Base-by-base conservation (phyloP, 352 stramenopile species). In the Pythium aristosporum region DNA sequence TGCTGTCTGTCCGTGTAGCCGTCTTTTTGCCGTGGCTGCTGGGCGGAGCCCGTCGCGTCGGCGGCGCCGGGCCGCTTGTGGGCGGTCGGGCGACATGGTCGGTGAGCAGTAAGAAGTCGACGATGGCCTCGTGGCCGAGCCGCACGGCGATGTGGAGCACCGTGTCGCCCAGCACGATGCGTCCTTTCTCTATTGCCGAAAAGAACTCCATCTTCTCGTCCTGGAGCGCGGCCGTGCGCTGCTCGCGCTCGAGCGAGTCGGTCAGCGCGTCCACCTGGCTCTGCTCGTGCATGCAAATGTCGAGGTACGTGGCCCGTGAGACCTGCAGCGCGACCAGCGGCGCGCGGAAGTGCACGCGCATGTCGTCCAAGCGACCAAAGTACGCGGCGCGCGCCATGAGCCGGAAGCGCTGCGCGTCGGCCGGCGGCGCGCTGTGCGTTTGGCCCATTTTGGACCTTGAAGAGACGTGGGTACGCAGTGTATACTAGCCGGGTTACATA, bases 191-290 rank as follows among this genome's bases (percentile, higher is more conserved):
- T 1, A 92, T 63, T 0, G 82, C 85, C 2, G 71, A 65, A 41
- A 89, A 91, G 61, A 94, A 87, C 57, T 89, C 76, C 76, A 89
- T 89, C 30, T 90, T 89, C 67, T 94, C 82, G 63, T 89, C 75
- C 52, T 86, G 68, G 28, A 91, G 69, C 28, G 71, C 71, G 20
- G 80, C 74, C 12, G 68, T 57, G 37, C 61, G 67, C 25, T 73
- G 57, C 43, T 91, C 82, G 44, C 76, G 76, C 56, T 89, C 73
- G 7, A 79, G 56, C 8, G 82, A 89, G 57, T 94, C 85, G 3
- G 76, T 80, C 25, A 91, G 60, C 20, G 71, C 65, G 52, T 89
- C 75, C 36, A 94, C 63, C 13, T 73, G 54, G 20, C 68, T 75
- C 51, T 91, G 67, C 46, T 88, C 82, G 4, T 84, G 76, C 53